Evolutionary conservation across 169 alveolate species (phyloP).

Genomic region (Plasmodium cynomolgi): DNA sequence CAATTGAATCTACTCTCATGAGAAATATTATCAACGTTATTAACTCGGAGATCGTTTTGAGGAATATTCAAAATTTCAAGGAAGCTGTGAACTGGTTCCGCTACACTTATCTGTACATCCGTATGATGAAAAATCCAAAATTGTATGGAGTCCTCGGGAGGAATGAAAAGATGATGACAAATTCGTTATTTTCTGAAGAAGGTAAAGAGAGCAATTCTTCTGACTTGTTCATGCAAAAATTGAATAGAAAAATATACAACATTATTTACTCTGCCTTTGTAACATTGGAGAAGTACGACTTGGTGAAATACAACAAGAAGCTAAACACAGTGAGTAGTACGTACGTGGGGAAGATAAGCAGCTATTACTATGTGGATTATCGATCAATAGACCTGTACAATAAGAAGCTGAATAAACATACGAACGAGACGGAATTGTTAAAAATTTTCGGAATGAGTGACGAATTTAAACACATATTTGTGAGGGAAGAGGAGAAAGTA

Average conservation of each 20-base stretch:
- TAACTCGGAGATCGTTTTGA: slow-evolving; percentile 98
- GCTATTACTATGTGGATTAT: slow-evolving; percentile 97
- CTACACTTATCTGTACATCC: slow-evolving; percentile 96
- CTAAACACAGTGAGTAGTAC: slow-evolving; percentile 95
- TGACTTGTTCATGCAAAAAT: slow-evolving; percentile 65
- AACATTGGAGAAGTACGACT: slow-evolving; percentile 92
- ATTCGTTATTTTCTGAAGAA: neutral
- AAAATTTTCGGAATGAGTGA: slow-evolving; percentile 95
- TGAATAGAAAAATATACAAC: slow-evolving; percentile 63
- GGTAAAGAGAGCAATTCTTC: neutral
- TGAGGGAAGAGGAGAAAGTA: slow-evolving; percentile 97
- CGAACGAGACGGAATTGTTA: slow-evolving; percentile 95
- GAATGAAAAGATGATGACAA: neutral
- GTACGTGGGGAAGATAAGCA: slow-evolving; percentile 98
- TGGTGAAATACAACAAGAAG: slow-evolving; percentile 95
- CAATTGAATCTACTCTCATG: slow-evolving; percentile 97
- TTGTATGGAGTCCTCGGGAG: slow-evolving; percentile 91
- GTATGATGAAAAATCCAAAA: slow-evolving; percentile 92
- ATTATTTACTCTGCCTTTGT: slow-evolving; percentile 93
- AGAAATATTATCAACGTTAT: slow-evolving; percentile 95
- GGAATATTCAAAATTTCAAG: slow-evolving; percentile 92
- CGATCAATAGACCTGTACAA: slow-evolving; percentile 95
- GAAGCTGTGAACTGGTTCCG: slow-evolving; percentile 99
- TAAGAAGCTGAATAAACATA: slow-evolving; percentile 90
- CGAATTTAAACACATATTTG: slow-evolving; percentile 97